Base-by-base conservation (phyloP, 1,284 basidiomycete species). In the Microbotryum saponariae region DNA sequence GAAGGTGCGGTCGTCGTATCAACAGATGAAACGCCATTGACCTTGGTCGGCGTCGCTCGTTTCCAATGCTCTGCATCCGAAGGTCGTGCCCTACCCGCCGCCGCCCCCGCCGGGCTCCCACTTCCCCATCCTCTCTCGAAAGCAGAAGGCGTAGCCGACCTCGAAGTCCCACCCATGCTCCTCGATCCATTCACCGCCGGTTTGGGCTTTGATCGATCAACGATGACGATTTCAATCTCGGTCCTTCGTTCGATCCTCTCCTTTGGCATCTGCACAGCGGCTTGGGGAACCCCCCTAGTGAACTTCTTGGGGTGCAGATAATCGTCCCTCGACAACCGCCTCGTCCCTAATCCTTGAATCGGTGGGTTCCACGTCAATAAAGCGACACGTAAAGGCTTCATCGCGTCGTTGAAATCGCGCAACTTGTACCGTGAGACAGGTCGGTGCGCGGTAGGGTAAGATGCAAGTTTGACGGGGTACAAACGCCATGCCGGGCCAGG, bases 321-420 rank as follows among this genome's bases (percentile, higher is more conserved):
- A 21, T 88, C 85, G 67, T 89, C 85, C 33, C 88, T 70, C 5
- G 83, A 84, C 45, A 88, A 78, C 52, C 85, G 83, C 47, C 79
- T 78, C 29, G 78, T 79, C 53, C 74, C 82, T 78, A 87, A 84
- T 47, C 82, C 82, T 61, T 83, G 82, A 9, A 89, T 79, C 8
- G 87, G 85, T 31, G 89, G 88, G 31, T 84, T 81, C 77, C 86
- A 90, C 5, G 87, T 85, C 61, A 88, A 77, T 18, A 84, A 79
- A 66, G 90, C 87, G 73, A 83, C 82, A 48, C 82, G 81, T 9
- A 82, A 73, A n/a, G 75, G 77, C 33, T 56, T 55, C 31, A 72
- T 71, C 12, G 72, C 58, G 25, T 58, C 61, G 37, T 47, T 21
- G 66, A 65, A 70, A 33, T 37, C 61, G 58, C 61, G 67, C 56